Evolutionary conservation across 2,329 filamentous ascomycete genomes (phyloP).

Genomic region (Madurella mycetomatis): DNA sequence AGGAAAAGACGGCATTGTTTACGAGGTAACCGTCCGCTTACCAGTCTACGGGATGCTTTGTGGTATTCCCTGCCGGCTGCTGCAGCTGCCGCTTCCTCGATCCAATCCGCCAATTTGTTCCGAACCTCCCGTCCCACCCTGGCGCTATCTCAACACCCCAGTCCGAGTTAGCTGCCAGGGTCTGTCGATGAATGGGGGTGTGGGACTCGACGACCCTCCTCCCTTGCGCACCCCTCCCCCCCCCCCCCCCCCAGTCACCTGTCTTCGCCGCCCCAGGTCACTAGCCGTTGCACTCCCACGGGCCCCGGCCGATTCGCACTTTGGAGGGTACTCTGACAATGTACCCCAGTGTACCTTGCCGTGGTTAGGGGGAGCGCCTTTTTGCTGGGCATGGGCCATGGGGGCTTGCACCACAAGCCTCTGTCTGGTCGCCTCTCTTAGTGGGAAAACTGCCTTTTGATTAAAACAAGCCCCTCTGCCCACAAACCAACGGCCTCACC

Average conservation of each 20-base stretch:
- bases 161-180: slow-evolving; percentile 8
- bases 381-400: slow-evolving; percentile 8
- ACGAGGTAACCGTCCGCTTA: neutral
- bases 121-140: slow-evolving; percentile 4
- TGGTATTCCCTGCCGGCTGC: neutral
- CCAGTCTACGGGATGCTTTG: neutral
- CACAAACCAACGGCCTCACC: slow-evolving; percentile 10
- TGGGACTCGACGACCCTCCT: slow-evolving; percentile 10
- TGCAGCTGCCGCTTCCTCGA: neutral
- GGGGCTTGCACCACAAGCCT: slow-evolving; percentile 12
- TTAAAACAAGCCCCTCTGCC: slow-evolving; percentile 23
- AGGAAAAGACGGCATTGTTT: neutral
- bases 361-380: slow-evolving; percentile 9
- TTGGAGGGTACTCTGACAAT: slow-evolving; percentile 5
- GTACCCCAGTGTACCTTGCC: slow-evolving; percentile 21
- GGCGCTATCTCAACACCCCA: slow-evolving; percentile 5
- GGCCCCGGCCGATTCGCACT: slow-evolving; percentile 16
- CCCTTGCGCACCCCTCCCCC: slow-evolving; percentile 7
- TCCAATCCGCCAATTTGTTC: neutral
- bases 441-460: slow-evolving; percentile 17
- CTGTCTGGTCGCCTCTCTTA: slow-evolving; percentile 2
- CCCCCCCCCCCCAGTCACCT: slow-evolving; percentile 16
- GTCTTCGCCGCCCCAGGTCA: slow-evolving; percentile 16
- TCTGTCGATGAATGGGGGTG: slow-evolving; percentile 10
- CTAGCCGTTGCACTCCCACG: slow-evolving; percentile 24